Evolutionary conservation across 2,329 filamentous ascomycete species (phyloP), one percentile per base, ranked within the genome.

Genomic region (Penicillium brevicompactum): DNA sequence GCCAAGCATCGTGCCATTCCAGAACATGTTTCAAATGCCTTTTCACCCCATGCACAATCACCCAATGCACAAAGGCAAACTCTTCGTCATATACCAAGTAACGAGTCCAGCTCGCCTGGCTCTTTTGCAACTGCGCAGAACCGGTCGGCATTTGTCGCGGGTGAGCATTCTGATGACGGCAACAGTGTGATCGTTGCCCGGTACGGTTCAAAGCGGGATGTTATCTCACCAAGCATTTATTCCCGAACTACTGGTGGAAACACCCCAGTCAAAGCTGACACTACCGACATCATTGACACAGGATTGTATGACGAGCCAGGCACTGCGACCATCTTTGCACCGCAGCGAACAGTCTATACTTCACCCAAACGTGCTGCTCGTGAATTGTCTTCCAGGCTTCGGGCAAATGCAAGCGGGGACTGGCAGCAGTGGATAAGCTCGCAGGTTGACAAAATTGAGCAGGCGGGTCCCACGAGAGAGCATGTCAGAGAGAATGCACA

Each of bases 401-500:
- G 56, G 16, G 45, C 53, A 10, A 67, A 60, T 21, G 61, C 66
- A 7, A 72, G 69, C 53, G 61, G 57, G 5, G 72, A 76, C 31
- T 76, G 74, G 73, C 69, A 70, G 48, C 64, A 68, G 38, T 76
- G 73, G 71, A 69, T 76, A 65, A 67, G 63, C 45, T 67, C 67
- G 10, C 63, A 77, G 51, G 69, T 76, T 46, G 68, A 66, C 30
- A 70, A 61, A 21, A 66, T 74, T 44, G 67, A 71, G 24, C 62
- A 56, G 21, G 27, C 53, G 49, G 63, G 50, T n/a, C 62, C 64
- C 37, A 53, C 58, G 47, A 67, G 68, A 52, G 64, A 66, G 21
- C 76, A 78, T 53, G 63, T 70, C 38, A 68, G 74, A 18, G 77
- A 78, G 61, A 57, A 70, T 45, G 69, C 76, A 4, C 72, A 78